These are phyloP conservation scores for Pilobolus umbonatus DNA, from an alignment of 192 early-diverging fungal species.

Conservation along the genomic window DNA sequence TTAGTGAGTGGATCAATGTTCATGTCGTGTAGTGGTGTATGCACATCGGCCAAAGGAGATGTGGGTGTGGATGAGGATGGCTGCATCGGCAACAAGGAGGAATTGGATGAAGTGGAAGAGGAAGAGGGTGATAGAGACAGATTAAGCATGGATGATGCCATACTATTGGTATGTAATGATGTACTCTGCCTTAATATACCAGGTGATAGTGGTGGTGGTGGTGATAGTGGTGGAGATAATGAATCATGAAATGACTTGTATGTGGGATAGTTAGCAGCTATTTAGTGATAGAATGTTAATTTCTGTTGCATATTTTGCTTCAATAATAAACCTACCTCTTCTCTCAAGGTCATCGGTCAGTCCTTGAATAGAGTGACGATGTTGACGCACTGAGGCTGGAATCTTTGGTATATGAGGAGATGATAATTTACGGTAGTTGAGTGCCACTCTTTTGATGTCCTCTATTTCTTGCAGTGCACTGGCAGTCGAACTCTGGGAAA, in stretches of 20 bases:
- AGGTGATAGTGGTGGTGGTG: conserved; percentile 8
- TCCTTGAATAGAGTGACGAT: conserved; percentile 25
- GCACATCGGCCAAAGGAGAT: background rate
- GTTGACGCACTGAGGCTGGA: conserved; percentile 2
- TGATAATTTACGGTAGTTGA: conserved; percentile 4
- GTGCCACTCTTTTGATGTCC: conserved; percentile 2
- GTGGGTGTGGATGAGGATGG: conserved; percentile 13
- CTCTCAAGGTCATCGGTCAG: conserved; percentile 1
- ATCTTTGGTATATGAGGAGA: conserved; percentile 1
- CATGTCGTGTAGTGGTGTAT: background rate
- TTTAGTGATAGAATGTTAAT: background rate
- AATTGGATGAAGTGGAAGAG: background rate
- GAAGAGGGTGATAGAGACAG: background rate
- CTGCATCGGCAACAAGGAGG: background rate
- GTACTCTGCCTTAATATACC: background rate
- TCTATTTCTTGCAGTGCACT: background rate
- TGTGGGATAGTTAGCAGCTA: background rate
- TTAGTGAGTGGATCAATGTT: no score
- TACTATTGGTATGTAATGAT: conserved; percentile 1
- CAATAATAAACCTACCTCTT: background rate
- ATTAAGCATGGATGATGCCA: conserved; percentile 6
- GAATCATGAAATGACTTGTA: background rate
- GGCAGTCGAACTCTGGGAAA: conserved; percentile 14
- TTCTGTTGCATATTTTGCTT: background rate
- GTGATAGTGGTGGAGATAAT: background rate